Base-by-base conservation (phyloP, 1,284 basidiomycete genomes). In the Ganoderma sinense region DNA sequence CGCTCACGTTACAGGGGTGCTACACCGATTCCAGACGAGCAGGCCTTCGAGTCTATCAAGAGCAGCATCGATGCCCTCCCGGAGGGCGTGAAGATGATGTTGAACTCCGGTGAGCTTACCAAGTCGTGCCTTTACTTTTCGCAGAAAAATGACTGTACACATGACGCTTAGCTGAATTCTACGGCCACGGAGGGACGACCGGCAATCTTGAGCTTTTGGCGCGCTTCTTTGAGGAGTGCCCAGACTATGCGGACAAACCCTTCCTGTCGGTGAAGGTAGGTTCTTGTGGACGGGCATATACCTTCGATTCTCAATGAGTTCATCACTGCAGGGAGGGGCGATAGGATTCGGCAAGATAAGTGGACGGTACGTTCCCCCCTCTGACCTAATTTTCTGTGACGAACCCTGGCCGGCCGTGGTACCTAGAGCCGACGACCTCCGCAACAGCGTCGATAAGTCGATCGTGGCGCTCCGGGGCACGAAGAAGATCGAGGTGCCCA, bases 41-140 rank as follows among this genome's bases (percentile, higher is more conserved):
- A 85, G 26, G 59, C 59, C 59, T 90, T 92, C 66, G 84, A 83
- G 33, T 81, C 87, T 4, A 88, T 92, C 81, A 89, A 87, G 75
- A 85, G 88, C 14, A 85, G 86, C 4, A 81, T 91, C 61, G 84
- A 87, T 29, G 84, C 86, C 0, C 80, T 85, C 11, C 84, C 84
- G 6, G 65, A 77, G 0, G 82, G 81, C n/a, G 74, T 82, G 43
- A 89, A 84, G 71, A 80, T 82, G 78, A 67, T 85, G 41, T 65
- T 86, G 67, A 85, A 85, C 60, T 82, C 81, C 69, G 82, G 86
- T 82, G 65, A 11, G 82, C n/a, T 16, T 6, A 11, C 10, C 13
- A 1, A 1, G 11, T 23, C 13, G 4, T 23, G 23, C 43, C 16
- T n/a, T 14, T 16, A 4, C 4, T 26, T 31, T 5, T 4, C 5